Evolutionary conservation across 306 rosid genomes (phyloP).

Genomic region (Vicia faba): DNA sequence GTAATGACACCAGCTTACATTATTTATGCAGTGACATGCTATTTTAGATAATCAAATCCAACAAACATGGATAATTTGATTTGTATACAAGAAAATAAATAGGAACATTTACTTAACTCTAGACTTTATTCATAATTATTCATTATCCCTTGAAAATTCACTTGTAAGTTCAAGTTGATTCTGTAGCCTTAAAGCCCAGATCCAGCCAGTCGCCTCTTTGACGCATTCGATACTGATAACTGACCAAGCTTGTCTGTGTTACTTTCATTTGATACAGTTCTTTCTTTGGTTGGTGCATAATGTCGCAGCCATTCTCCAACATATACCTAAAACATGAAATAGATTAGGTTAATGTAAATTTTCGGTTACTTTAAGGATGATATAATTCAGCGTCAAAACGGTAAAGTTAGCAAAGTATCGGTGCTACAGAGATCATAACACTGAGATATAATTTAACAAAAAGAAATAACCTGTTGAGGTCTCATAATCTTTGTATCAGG

Average conservation of each 20-base stretch:
- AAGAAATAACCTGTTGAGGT: slow-evolving; percentile 77
- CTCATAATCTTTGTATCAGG: slow-evolving; percentile 93
- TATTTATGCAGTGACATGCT: slow-evolving; percentile 28
- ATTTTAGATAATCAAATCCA: background rate
- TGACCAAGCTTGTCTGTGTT: slow-evolving; percentile 69
- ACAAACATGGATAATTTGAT: background rate
- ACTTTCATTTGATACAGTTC: slow-evolving; percentile 40
- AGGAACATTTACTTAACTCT: background rate
- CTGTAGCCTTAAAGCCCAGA: slow-evolving; percentile 53
- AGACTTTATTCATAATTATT: slow-evolving; percentile 6
- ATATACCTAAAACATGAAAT: slow-evolving; percentile 60
- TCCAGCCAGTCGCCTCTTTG: slow-evolving; percentile 77
- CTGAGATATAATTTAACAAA: background rate
- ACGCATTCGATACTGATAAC: slow-evolving; percentile 79
- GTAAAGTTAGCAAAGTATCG: background rate
- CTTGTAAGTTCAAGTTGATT: background rate
- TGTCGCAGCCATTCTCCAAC: slow-evolving; percentile 81
- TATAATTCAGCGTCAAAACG: slow-evolving; percentile 4
- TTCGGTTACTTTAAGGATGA: background rate
- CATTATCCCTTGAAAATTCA: slow-evolving; percentile 3
- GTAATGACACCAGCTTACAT: slow-evolving; percentile 7
- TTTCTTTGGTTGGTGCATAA: slow-evolving; percentile 57
- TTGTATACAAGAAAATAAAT: background rate
- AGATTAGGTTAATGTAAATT: background rate
- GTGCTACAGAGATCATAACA: too few relatives aligned